Percentiles rank a stretch among this genome's conserved stretches.
phyloP scores from a whole-genome alignment of 805 yeast genomes.

The Spathaspora boniae region DNA sequence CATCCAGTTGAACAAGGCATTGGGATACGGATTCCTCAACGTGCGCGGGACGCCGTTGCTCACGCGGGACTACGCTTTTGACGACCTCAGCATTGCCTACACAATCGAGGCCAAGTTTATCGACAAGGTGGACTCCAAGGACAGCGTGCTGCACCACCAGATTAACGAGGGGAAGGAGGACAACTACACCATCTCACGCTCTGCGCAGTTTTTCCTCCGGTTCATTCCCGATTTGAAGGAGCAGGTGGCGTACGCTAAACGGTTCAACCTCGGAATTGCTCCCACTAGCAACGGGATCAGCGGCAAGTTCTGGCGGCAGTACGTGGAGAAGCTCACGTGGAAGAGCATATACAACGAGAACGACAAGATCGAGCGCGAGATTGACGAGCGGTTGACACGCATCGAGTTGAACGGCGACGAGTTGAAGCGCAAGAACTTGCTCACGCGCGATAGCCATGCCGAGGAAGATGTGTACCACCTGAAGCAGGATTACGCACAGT shows the following conservation, averaged over 20 bases:
- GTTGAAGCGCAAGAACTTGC: slow-evolving; percentile 31
- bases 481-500: too few species aligned
- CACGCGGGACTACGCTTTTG: slow-evolving; percentile 44
- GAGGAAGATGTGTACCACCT: slow-evolving; percentile 11
- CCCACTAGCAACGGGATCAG: slow-evolving; percentile 28
- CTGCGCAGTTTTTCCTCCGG: slow-evolving; percentile 34
- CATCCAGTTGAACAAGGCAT: slow-evolving; percentile 33
- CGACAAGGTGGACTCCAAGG: slow-evolving; percentile 37
- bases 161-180: slow-evolving; percentile 25
- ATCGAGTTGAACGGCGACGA: slow-evolving; percentile 25
- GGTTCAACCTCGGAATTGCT: slow-evolving; percentile 12
- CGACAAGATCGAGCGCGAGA: slow-evolving; percentile 33
- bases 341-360: slow-evolving; percentile 24
- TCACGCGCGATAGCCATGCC: slow-evolving; percentile 7
- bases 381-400: slow-evolving; percentile 26
- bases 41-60: slow-evolving; percentile 51
- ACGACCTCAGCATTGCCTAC: slow-evolving; percentile 46
- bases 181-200: slow-evolving; percentile 34
- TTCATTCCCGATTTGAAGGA: slow-evolving; percentile 36
- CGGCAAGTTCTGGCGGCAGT: slow-evolving; percentile 28
- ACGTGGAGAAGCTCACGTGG: slow-evolving; percentile 31
- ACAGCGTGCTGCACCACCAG: slow-evolving; percentile 30
- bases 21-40: slow-evolving; percentile 56
- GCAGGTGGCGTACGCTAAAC: slow-evolving; percentile 24
- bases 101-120: slow-evolving; percentile 54